phyloP scores from a whole-genome alignment of 352 stramenopile genomes.

The Pythium monospermum region DNA sequence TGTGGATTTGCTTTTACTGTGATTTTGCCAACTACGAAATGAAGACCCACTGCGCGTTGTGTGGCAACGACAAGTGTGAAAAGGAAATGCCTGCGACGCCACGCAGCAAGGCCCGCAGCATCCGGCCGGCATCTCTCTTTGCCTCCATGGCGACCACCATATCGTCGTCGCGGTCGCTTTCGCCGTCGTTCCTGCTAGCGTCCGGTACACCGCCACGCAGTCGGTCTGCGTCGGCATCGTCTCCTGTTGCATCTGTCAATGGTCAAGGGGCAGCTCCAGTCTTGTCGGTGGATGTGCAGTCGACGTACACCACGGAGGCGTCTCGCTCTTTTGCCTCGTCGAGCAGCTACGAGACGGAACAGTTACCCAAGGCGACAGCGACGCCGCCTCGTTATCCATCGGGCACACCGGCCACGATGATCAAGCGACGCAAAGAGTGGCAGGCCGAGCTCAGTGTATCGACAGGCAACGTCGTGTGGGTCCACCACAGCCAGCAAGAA shows the following conservation, averaged over 20 bases:
- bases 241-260: background rate
- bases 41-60: constrained; percentile 44
- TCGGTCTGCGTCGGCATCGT: background rate
- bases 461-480: constrained; percentile 34
- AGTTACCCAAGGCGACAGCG: no score
- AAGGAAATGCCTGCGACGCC: constrained; percentile 20
- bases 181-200: constrained; percentile 13
- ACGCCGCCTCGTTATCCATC: constrained; percentile 9
- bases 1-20: constrained; percentile 51
- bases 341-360: background rate
- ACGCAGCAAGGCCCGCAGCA: constrained; percentile 23
- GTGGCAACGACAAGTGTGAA: constrained; percentile 34
- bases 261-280: no score
- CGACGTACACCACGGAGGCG: background rate
- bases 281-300: background rate
- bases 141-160: constrained; percentile 25
- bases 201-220: constrained; percentile 4
- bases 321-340: constrained; percentile 3
- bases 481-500: constrained; percentile 7
- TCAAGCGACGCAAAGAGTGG: constrained; percentile 43
- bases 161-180: constrained; percentile 22
- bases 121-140: constrained; percentile 28
- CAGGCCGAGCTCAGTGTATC: constrained; percentile 14
- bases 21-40: constrained; percentile 62
- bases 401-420: constrained; percentile 10